phyloP scores from a whole-genome alignment of 192 early-diverging fungal genomes.

The Polychytrium aggregatum region DNA sequence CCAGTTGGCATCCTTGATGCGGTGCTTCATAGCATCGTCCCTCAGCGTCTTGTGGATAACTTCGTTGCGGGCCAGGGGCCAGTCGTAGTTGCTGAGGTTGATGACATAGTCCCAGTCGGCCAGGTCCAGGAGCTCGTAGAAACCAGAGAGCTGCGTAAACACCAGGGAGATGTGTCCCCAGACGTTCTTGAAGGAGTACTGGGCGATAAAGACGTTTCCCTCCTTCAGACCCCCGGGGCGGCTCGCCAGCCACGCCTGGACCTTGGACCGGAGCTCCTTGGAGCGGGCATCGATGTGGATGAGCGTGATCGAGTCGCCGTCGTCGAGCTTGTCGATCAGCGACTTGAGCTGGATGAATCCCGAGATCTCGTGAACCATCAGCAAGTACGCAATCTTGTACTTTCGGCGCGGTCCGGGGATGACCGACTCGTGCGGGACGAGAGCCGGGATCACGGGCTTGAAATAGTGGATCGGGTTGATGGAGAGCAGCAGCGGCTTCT shows the following conservation, averaged over 20 bases:
- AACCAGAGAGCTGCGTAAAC: slow-evolving; percentile 30
- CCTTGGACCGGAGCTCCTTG: slow-evolving; percentile 1
- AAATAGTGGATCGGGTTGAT: slow-evolving; percentile 10
- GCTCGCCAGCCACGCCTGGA: slow-evolving; percentile 10
- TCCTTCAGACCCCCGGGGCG: background rate
- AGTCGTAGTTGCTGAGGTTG: slow-evolving; percentile 31
- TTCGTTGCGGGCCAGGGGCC: slow-evolving; percentile 20
- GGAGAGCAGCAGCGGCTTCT: slow-evolving; percentile 16
- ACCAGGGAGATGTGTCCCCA: slow-evolving; percentile 38
- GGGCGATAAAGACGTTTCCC: slow-evolving; percentile 24
- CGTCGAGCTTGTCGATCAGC: slow-evolving; percentile 26
- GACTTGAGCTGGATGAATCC: background rate
- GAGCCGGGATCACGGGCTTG: slow-evolving; percentile 1
- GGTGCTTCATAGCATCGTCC: slow-evolving; percentile 1
- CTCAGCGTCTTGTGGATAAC: slow-evolving; percentile 23
- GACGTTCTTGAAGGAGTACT: slow-evolving; percentile 13
- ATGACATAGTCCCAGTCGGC: slow-evolving; percentile 43
- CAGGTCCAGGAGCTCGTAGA: slow-evolving; percentile 34
- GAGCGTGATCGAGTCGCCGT: slow-evolving; percentile 23
- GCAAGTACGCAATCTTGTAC: slow-evolving; percentile 34
- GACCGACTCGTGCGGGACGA: slow-evolving; percentile 1
- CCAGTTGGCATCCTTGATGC: slow-evolving; percentile 10
- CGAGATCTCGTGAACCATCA: slow-evolving; percentile 27
- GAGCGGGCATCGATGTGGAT: slow-evolving; percentile 28
- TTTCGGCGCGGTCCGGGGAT: slow-evolving; percentile 11